phyloP scores from a whole-genome alignment of 139 green algal species.

The Pedinophyceae sp. region DNA sequence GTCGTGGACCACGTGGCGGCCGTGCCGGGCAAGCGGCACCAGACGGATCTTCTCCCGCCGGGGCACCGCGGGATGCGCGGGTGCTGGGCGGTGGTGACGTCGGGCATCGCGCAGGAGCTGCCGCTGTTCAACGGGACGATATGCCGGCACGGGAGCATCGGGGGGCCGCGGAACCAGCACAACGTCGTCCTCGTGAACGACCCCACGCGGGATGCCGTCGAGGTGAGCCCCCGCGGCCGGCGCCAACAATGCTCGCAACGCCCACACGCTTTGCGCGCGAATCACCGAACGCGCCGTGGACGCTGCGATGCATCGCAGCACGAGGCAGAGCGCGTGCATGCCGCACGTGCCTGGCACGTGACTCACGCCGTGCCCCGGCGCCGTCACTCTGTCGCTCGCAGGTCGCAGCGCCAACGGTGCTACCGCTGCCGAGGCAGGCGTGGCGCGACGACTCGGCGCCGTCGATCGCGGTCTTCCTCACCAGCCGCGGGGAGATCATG shows the following conservation, averaged over 20 bases:
- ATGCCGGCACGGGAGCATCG: conserved; percentile 25
- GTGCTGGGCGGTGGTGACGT: conserved; percentile 41
- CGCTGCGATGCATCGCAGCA: too few species aligned
- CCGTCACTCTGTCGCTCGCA: conserved; percentile 13
- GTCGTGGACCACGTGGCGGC: conserved; percentile 77
- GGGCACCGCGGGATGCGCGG: too few species aligned
- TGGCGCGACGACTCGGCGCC: conserved; percentile 15
- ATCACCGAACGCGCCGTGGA: too few species aligned
- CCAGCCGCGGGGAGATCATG: conserved; percentile 57
- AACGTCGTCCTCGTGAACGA: too few species aligned
- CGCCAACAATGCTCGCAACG: too few species aligned
- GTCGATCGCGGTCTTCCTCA: conserved; percentile 57
- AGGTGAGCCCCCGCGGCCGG: too few species aligned
- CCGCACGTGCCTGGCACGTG: too few species aligned
- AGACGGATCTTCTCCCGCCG: background rate
- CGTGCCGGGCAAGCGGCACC: background rate
- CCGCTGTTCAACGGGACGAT: conserved; percentile 70
- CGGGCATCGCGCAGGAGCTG: conserved; percentile 49
- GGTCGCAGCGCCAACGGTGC: conserved; percentile 49
- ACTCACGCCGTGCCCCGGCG: background rate
- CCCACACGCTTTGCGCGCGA: too few species aligned
- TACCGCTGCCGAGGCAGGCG: conserved; percentile 41
- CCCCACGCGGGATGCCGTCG: too few species aligned
- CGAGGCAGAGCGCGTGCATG: too few species aligned
- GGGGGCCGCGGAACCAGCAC: too few species aligned